Evolutionary conservation across 1,284 basidiomycete genomes (phyloP).

Genomic region (Lignosus rhinocerotis): DNA sequence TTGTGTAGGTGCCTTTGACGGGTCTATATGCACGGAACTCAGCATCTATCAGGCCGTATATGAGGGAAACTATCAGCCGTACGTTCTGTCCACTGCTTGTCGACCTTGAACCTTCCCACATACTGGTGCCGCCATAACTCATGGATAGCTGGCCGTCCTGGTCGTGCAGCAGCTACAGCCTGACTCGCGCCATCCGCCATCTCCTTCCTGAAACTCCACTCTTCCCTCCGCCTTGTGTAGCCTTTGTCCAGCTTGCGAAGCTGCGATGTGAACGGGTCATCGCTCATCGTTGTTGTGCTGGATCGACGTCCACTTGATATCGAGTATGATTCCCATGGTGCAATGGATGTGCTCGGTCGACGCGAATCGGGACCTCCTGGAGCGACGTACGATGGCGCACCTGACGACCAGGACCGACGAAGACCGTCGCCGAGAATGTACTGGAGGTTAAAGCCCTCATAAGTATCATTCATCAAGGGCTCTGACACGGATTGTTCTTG

Average conservation of each 20-base stretch:
- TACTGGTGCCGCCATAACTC: slow-evolving; percentile 71
- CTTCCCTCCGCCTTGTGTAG: slow-evolving; percentile 45
- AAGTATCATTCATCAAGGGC: slow-evolving; percentile 23
- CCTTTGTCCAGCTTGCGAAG: slow-evolving; percentile 49
- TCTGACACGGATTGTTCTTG: slow-evolving; percentile 4
- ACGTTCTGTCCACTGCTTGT: slow-evolving; percentile 50
- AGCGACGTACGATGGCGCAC: slow-evolving; percentile 39
- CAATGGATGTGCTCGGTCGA: slow-evolving; percentile 16
- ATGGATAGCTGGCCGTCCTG: slow-evolving; percentile 43
- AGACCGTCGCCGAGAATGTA: slow-evolving; percentile 44
- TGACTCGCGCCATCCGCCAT: slow-evolving; percentile 41
- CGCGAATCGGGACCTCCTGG: slow-evolving; percentile 13
- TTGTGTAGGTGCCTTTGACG: slow-evolving; percentile 61
- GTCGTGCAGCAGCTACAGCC: slow-evolving; percentile 16
- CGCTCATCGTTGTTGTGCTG: slow-evolving; percentile 47
- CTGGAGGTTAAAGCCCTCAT: slow-evolving; percentile 43
- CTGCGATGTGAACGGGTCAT: slow-evolving; percentile 61
- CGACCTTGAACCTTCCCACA: slow-evolving; percentile 65
- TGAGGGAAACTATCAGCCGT: slow-evolving; percentile 28
- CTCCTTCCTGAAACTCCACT: slow-evolving; percentile 69
- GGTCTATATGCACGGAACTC: slow-evolving; percentile 40
- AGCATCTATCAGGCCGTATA: slow-evolving; percentile 1
- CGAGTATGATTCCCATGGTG: slow-evolving; percentile 17
- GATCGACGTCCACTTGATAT: slow-evolving; percentile 41
- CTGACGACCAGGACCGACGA: slow-evolving; percentile 36